phyloP scores from a whole-genome alignment of 306 rosid species.

The Adenanthera pavonina region DNA sequence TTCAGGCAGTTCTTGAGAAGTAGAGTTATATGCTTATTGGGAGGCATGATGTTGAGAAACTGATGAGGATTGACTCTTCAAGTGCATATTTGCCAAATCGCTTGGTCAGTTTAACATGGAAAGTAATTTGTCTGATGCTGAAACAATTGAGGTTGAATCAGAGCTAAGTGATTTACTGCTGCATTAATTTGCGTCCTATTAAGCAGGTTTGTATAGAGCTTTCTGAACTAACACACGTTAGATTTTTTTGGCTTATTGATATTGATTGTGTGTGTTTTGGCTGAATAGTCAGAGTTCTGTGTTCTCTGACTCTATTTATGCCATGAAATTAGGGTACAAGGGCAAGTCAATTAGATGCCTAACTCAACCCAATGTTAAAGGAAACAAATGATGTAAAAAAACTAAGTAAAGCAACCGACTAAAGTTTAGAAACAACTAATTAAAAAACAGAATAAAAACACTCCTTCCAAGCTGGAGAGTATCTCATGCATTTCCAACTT shows the following conservation, averaged over 20 bases:
- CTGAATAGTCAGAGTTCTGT: background rate
- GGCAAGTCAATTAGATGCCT: background rate
- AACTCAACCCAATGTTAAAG: background rate
- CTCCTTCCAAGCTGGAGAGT: background rate
- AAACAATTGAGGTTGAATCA: slow-evolving; percentile 76
- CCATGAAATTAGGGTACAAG: background rate
- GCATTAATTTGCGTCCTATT: slow-evolving; percentile 80
- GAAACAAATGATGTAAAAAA: background rate
- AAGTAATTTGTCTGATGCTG: slow-evolving; percentile 68
- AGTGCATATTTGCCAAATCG: slow-evolving; percentile 74
- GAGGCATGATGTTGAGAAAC: slow-evolving; percentile 91
- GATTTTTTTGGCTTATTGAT: too few species aligned
- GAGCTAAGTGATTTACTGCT: slow-evolving; percentile 75
- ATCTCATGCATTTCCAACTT: background rate
- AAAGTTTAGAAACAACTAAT: background rate
- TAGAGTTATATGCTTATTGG: slow-evolving; percentile 99
- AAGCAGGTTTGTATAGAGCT: slow-evolving; percentile 74
- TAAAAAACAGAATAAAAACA: background rate
- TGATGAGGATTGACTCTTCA: slow-evolving; percentile 88
- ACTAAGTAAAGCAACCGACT: background rate
- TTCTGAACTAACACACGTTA: too few species aligned
- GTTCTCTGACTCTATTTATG: background rate
- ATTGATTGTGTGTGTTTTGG: background rate
- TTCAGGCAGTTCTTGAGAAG: slow-evolving; percentile 98
- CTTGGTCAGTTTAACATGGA: slow-evolving; percentile 58